Evolutionary conservation across 2,329 filamentous ascomycete genomes (phyloP), one percentile per base, ranked within the genome.

Genomic region (Cadophora sp.): DNA sequence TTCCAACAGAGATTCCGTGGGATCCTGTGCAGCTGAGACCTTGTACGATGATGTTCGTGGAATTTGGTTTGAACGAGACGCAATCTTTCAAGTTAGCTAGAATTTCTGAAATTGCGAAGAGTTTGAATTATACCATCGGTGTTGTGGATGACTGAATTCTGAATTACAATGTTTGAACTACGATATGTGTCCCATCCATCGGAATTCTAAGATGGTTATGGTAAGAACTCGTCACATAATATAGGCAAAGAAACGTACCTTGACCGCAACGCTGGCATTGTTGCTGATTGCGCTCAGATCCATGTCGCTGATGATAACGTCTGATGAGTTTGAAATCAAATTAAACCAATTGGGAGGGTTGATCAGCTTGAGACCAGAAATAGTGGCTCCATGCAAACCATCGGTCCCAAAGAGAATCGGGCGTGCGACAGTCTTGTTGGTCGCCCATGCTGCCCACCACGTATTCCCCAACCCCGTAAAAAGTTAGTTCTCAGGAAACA

Each of bases 1-100:
- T 89, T 8, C 89, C 89, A 9, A 91, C 87, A 18, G 85, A 87
- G 72, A 91, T 90, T 51, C 89, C 89, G 73, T 91, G 89, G 3
- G 87, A 90, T 53, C 88, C 88, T 72, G 89, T 89, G 78, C 89
- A 91, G 65, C 82, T 77, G 2, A 91, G 79, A 68, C 87, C 86
- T 75, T 91, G 87, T 6, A 91, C 84, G 11, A 91, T 76, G 18
- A 91, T 84, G 68, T 90, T 83, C 24, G 51, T 56, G 24, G 51
- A 56, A 56, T 56, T 56, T 14, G 51, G 51, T 56, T 56, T 56
- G 51, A 56, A 56, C 30, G 51, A 56, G 51, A 56, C 51, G 51
- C 51, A 56, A 56, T 56, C 51, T 56, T 56, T 24, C 24, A 56
- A 27, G 30, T 56, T 56, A 56, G 51, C 51, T 27, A 56, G 30